Percentiles rank a stretch among this genome's conserved stretches.
These are phyloP conservation scores for Quercus rubra DNA, from an alignment of 306 rosid species.

Conservation along the genomic window DNA sequence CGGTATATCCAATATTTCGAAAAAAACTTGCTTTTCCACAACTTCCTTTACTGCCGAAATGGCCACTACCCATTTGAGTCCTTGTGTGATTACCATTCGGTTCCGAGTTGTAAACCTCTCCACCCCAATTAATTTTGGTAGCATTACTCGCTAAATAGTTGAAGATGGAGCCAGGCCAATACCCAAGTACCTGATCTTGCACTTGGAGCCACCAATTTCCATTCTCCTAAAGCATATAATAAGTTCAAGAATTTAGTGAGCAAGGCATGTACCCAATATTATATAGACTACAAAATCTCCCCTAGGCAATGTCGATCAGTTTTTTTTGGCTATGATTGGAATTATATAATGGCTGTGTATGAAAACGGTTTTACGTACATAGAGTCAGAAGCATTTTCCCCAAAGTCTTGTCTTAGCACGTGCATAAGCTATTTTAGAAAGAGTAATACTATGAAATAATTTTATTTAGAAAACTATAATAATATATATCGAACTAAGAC, in stretches of 20 bases:
- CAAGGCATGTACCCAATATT: not conserved
- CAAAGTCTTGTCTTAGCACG: no score
- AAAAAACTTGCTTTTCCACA: slow-evolving; percentile 17
- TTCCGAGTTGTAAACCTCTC: slow-evolving; percentile 8
- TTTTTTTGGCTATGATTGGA: no score
- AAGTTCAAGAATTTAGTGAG: not conserved
- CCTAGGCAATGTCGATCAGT: no score
- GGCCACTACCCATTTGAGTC: slow-evolving; percentile 36
- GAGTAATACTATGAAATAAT: no score
- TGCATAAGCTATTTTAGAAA: no score
- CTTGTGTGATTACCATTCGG: not conserved
- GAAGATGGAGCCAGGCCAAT: slow-evolving; percentile 26
- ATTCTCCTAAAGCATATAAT: not conserved
- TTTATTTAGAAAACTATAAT: no score
- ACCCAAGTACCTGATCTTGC: slow-evolving; percentile 7
- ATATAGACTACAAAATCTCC: no score
- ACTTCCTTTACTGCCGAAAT: slow-evolving; percentile 9
- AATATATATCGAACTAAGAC: no score
- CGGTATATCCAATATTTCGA: not conserved
- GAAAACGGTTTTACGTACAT: no score
- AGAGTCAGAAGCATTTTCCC: no score
- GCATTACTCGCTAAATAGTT: not conserved
- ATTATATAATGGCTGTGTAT: no score
- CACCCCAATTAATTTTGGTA: not conserved
- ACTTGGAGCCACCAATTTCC: slow-evolving; percentile 29